Conservation (phyloP, 768 basidiomycete genomes). For the Tricholoma hemisulphureum region DNA sequence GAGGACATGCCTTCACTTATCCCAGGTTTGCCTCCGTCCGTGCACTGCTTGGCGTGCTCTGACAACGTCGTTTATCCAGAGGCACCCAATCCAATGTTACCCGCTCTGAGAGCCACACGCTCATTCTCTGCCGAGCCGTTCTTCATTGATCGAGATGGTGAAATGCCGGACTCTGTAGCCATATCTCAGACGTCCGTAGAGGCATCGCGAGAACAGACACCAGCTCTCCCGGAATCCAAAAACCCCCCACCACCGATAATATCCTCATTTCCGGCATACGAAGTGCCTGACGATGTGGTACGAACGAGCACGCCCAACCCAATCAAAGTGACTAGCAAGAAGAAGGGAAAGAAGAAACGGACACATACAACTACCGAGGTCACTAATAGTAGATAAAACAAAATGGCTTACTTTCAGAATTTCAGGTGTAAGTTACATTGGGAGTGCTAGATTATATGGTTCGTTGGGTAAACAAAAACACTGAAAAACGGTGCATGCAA, state of each 20-base stretch:
- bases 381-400: slow-evolving; percentile 1
- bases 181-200: slow-evolving; percentile 27
- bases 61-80: slow-evolving; percentile 19
- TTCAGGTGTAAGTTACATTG: slow-evolving; percentile 2
- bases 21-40: slow-evolving; percentile 19
- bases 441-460: slow-evolving; percentile 21
- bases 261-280: slow-evolving; percentile 52
- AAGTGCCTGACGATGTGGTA: slow-evolving; percentile 41
- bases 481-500: slow-evolving; percentile 13
- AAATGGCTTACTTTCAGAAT: not conserved
- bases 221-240: slow-evolving; percentile 14
- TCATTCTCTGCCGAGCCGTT: slow-evolving; percentile 47
- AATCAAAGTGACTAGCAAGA: slow-evolving; percentile 72
- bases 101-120: slow-evolving; percentile 44
- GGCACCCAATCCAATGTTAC: slow-evolving; percentile 34
- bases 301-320: slow-evolving; percentile 59
- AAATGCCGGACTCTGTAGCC: slow-evolving; percentile 73
- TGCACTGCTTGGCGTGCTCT: not conserved
- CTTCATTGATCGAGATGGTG: slow-evolving; percentile 74
- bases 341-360: slow-evolving; percentile 78
- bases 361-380: slow-evolving; percentile 25
- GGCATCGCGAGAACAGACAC: slow-evolving; percentile 20
- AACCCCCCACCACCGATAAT: slow-evolving; percentile 37
- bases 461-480: slow-evolving; percentile 25
- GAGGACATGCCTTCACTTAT: slow-evolving; percentile 65